Conservation (phyloP, 208 protist species). For the Crithidia fasciculata region DNA sequence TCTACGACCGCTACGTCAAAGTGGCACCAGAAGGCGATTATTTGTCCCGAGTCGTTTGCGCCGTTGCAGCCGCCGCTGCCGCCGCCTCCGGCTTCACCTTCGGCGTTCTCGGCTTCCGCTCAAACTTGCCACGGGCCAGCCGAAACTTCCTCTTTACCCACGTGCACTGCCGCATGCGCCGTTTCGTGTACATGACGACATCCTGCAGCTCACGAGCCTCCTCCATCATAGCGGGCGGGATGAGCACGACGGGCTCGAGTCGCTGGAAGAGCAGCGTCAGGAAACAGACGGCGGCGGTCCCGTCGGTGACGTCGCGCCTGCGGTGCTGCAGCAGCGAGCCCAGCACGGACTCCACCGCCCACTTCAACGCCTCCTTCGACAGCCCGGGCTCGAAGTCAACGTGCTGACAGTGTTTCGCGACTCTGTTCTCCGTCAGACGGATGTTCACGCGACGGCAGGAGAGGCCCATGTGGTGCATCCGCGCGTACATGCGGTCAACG, state of each 20-base stretch:
- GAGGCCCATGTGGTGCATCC: constrained; percentile 36
- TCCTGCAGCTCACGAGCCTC: constrained; percentile 18
- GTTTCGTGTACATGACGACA: constrained; percentile 11
- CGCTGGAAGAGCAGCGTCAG: neutral
- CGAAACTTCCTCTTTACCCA: neutral
- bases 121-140: neutral
- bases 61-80: no score
- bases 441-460: constrained; percentile 32
- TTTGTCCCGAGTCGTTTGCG: no score
- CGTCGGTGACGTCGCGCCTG: neutral
- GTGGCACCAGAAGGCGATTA: no score
- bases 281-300: neutral
- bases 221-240: constrained; percentile 21
- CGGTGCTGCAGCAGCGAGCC: constrained; percentile 14
- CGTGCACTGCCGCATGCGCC: neutral
- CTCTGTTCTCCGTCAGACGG: constrained; percentile 14
- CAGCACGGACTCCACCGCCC: constrained; percentile 3
- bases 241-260: constrained; percentile 12
- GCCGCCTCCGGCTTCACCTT: neutral
- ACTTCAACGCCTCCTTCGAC: constrained; percentile 3
- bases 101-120: neutral
- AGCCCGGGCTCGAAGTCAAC: neutral
- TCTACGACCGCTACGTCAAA: no score
- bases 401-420: neutral
- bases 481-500: constrained; percentile 19